These are phyloP conservation scores for Leptographium galeiforme DNA, from an alignment of 2,329 filamentous ascomycete species.

Conservation along the genomic window DNA sequence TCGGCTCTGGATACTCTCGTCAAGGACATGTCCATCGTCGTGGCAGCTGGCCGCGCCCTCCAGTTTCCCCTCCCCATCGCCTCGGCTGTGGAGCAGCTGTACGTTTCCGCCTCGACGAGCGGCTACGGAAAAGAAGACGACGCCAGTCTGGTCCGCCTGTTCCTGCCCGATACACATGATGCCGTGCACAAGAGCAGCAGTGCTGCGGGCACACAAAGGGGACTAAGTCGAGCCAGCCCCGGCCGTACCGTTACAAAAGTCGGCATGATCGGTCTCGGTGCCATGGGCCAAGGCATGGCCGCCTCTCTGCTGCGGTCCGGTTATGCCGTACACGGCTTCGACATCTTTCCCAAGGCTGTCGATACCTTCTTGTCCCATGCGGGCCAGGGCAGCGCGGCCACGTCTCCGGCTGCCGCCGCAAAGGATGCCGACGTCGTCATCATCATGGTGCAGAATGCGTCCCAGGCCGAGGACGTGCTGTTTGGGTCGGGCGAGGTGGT, in stretches of 20 bases:
- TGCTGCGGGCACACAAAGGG: conserved; percentile 2
- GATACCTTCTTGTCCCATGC: conserved; percentile 16
- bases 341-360: conserved; percentile 17
- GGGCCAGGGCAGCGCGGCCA: conserved; percentile 13
- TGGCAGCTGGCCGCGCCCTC: neutral
- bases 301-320: conserved; percentile 19
- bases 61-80: conserved; percentile 22
- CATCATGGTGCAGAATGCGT: conserved; percentile 11
- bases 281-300: conserved; percentile 26
- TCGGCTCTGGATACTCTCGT: conserved; percentile 19
- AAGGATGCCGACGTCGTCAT: conserved; percentile 18
- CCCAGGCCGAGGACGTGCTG: conserved; percentile 3
- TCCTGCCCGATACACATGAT: conserved; percentile 10
- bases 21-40: neutral
- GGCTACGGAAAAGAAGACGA: conserved; percentile 18
- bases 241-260: conserved; percentile 17
- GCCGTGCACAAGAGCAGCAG: conserved; percentile 4
- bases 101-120: conserved; percentile 15
- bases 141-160: conserved; percentile 15
- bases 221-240: conserved; percentile 11
- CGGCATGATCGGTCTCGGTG: conserved; percentile 23
- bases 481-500: conserved; percentile 1
- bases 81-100: conserved; percentile 20
- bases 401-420: conserved; percentile 17
- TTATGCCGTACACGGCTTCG: conserved; percentile 20